Conservation (phyloP, 2,329 filamentous ascomycete genomes). For the Trichoderma aggressivum region DNA sequence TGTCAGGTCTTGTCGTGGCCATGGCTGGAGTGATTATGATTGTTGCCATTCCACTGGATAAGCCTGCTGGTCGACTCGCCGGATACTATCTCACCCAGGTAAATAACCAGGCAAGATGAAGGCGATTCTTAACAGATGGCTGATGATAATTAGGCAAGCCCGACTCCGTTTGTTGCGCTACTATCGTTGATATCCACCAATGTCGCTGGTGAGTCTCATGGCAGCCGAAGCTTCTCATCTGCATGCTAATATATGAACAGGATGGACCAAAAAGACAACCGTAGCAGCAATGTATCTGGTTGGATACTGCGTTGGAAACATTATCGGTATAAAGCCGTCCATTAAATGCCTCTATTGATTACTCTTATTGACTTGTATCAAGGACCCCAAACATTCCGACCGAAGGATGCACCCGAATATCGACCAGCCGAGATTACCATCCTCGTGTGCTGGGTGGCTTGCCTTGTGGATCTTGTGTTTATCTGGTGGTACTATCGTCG, state of each 20-base stretch:
- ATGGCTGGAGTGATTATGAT: constrained; percentile 34
- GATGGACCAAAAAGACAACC: constrained; percentile 53
- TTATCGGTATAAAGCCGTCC: constrained; percentile 43
- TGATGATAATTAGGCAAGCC: not conserved
- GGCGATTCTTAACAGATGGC: not conserved
- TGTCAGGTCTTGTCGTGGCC: constrained; percentile 25
- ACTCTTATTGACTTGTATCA: constrained; percentile 18
- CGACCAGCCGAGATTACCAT: constrained; percentile 62
- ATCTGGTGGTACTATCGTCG: constrained; percentile 59
- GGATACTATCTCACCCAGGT: constrained; percentile 56
- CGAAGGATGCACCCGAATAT: constrained; percentile 56
- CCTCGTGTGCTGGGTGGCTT: constrained; percentile 55
- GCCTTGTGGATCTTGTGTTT: constrained; percentile 53
- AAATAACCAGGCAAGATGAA: constrained; percentile 28
- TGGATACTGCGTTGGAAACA: constrained; percentile 52
- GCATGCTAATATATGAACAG: constrained; percentile 24
- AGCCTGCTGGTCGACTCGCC: constrained; percentile 49
- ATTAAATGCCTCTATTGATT: not conserved
- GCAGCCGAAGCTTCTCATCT: too few species aligned
- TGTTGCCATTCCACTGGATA: constrained; percentile 34
- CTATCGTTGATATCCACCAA: constrained; percentile 28
- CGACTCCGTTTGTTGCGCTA: constrained; percentile 40
- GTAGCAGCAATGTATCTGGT: constrained; percentile 48
- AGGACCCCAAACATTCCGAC: constrained; percentile 56
- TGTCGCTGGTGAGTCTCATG: constrained; percentile 32